These are phyloP conservation scores for Tulasnella sp. DNA, from an alignment of 768 basidiomycete genomes.

Conservation along the genomic window DNA sequence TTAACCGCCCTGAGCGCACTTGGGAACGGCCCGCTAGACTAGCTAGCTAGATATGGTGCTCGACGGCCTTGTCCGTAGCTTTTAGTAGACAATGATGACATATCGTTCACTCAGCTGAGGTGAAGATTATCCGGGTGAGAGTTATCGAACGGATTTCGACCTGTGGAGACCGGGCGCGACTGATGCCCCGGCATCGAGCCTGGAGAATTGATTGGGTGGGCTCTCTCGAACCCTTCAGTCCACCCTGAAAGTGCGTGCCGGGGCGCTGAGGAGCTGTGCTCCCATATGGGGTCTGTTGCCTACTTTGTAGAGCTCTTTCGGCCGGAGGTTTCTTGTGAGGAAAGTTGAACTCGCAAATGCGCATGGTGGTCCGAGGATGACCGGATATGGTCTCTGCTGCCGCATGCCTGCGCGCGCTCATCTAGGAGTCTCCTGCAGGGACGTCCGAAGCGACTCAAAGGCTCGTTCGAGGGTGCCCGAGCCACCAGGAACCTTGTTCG, in stretches of 20 bases:
- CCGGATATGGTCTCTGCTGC: neutral
- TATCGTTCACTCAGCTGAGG: neutral
- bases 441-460: neutral
- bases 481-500: neutral
- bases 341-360: neutral
- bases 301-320: neutral
- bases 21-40: neutral
- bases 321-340: neutral
- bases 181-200: no score
- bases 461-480: neutral
- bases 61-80: neutral
- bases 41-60: neutral
- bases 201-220: no score
- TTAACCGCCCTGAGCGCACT: neutral
- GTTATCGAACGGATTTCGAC: no score
- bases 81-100: neutral
- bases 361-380: neutral
- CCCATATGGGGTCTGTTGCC: neutral
- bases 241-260: no score
- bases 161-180: no score
- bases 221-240: no score
- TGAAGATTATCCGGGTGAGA: neutral
- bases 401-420: neutral
- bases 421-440: neutral
- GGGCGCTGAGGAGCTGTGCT: no score